Conservation (phyloP, 768 basidiomycete genomes). For the Lentinula sp. region DNA sequence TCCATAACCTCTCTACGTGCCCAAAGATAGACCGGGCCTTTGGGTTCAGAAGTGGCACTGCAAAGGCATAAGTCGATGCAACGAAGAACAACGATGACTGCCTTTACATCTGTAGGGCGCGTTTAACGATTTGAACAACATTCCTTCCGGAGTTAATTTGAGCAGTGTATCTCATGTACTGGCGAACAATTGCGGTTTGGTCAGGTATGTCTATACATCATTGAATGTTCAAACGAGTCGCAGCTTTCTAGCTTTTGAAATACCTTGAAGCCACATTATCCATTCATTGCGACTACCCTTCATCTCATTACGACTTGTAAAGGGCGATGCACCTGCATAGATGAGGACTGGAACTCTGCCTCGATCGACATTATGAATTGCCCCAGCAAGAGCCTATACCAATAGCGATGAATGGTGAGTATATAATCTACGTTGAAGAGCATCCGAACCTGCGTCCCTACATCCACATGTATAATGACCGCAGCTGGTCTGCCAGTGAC, state of each 20-base stretch:
- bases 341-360: slow-evolving; percentile 59
- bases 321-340: slow-evolving; percentile 67
- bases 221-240: not conserved
- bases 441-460: slow-evolving; percentile 52
- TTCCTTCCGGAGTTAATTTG: slow-evolving; percentile 54
- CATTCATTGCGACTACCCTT: slow-evolving; percentile 66
- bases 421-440: not conserved
- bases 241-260: not conserved
- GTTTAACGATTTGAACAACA: slow-evolving; percentile 42
- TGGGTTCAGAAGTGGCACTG: slow-evolving; percentile 65
- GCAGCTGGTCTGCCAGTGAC: slow-evolving; percentile 62
- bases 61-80: not conserved
- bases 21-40: slow-evolving; percentile 73
- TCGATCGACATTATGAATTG: slow-evolving; percentile 66
- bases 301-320: slow-evolving; percentile 48
- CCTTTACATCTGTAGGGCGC: slow-evolving; percentile 60
- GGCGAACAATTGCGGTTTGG: slow-evolving; percentile 63
- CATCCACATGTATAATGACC: slow-evolving; percentile 71
- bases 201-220: slow-evolving; percentile 56
- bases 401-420: too few relatives aligned
- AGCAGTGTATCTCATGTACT: slow-evolving; percentile 66
- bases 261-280: slow-evolving; percentile 71
- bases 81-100: not conserved
- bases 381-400: slow-evolving; percentile 56
- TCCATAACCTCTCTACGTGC: slow-evolving; percentile 68